phyloP scores from a whole-genome alignment of 768 basidiomycete species.

The Butyriboletus loyo region DNA sequence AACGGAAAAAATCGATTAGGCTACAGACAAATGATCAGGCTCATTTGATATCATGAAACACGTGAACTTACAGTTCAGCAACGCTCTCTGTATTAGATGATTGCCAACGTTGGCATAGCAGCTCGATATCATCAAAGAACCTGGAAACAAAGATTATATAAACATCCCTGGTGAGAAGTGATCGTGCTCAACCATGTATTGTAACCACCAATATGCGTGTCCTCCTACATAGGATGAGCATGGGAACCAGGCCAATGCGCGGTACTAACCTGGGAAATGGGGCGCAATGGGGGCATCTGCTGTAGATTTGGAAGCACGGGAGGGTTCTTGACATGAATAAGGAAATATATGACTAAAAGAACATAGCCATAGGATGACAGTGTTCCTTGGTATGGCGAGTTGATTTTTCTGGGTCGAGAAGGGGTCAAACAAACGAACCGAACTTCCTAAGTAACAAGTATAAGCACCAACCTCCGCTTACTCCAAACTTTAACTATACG shows the following conservation, averaged over 20 bases:
- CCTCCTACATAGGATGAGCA: constrained; percentile 49
- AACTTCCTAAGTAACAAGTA: not conserved
- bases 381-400: constrained; percentile 96
- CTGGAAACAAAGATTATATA: constrained; percentile 33
- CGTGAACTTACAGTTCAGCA: constrained; percentile 74
- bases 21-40: constrained; percentile 38
- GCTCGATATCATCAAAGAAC: constrained; percentile 98
- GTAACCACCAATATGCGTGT: constrained; percentile 74
- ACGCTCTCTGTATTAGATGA: constrained; percentile 92
- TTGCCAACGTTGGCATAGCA: constrained; percentile 87
- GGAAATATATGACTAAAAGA: constrained; percentile 95
- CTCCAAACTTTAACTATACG: constrained; percentile 95
- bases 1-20: constrained; percentile 96
- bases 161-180: constrained; percentile 9
- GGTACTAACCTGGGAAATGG: constrained; percentile 68
- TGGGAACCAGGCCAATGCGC: constrained; percentile 6
- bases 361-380: constrained; percentile 97
- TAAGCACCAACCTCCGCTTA: constrained; percentile 67
- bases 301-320: constrained; percentile 95
- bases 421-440: not conserved
- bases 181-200: constrained; percentile 64
- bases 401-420: constrained; percentile 76
- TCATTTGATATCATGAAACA: not conserved
- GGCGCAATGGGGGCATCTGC: constrained; percentile 87
- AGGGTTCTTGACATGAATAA: constrained; percentile 96